Conservation (phyloP, 2,329 filamentous ascomycete species). For the Colletotrichum lentis region DNA sequence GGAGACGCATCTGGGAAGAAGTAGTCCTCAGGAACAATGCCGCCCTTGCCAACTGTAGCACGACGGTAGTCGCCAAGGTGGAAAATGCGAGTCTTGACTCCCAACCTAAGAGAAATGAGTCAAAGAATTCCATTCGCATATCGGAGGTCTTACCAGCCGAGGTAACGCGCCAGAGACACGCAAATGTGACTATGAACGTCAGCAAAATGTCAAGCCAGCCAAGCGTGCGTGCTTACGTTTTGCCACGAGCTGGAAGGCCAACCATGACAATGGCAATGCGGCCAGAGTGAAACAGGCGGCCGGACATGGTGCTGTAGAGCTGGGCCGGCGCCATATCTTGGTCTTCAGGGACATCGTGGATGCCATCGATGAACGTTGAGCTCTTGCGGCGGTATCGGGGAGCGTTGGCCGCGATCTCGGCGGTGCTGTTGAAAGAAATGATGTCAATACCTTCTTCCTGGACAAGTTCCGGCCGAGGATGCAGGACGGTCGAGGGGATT, state of each 20-base stretch:
- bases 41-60: conserved; percentile 83
- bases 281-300: conserved; percentile 94
- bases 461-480: conserved; percentile 33
- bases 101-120: conserved; percentile 67
- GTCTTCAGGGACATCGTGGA: conserved; percentile 89
- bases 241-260: conserved; percentile 91
- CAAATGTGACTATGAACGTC: conserved; percentile 77
- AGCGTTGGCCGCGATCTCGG: conserved; percentile 90
- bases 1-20: conserved; percentile 96
- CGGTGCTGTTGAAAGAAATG: conserved; percentile 66
- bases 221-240: conserved; percentile 70
- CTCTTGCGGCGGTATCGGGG: conserved; percentile 90
- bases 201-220: background rate
- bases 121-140: conserved; percentile 34
- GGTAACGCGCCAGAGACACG: conserved; percentile 91
- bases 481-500: background rate
- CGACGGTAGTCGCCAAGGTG: conserved; percentile 96
- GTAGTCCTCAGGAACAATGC: conserved; percentile 93
- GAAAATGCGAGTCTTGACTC: conserved; percentile 97
- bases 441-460: conserved; percentile 44
- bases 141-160: conserved; percentile 75
- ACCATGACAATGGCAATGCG: conserved; percentile 98
- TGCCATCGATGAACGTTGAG: conserved; percentile 95
- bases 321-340: conserved; percentile 89
- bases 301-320: conserved; percentile 97